Evolutionary conservation across 1,284 basidiomycete genomes (phyloP).

Genomic region (Leucoagaricus sp.): DNA sequence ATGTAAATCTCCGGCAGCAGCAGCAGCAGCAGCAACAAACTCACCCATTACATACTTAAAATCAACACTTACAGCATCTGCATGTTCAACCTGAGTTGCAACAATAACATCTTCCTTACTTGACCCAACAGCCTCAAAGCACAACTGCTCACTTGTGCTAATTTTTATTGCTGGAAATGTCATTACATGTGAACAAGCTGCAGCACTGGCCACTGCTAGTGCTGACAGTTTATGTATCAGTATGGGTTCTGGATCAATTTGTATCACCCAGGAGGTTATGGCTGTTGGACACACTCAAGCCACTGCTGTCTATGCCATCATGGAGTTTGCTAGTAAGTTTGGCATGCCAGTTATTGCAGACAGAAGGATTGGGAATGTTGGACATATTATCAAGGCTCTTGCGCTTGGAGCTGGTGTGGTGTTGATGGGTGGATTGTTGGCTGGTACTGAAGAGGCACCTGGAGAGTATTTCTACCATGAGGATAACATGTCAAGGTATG

Average conservation of each 20-base stretch:
- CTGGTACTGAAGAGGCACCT: too few species aligned
- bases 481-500: constrained; percentile 98
- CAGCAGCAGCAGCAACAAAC: too few species aligned
- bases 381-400: too few species aligned
- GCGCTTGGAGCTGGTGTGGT: too few species aligned
- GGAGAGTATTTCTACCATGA: constrained; percentile 99
- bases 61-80: too few species aligned
- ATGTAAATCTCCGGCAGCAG: too few species aligned
- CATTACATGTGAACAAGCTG: constrained; percentile 97
- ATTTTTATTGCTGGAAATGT: constrained; percentile 98
- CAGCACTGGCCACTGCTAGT: constrained; percentile 92
- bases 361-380: constrained; percentile 94
- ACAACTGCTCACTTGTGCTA: too few species aligned
- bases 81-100: too few species aligned
- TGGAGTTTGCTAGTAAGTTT: constrained; percentile 92
- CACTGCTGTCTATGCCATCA: constrained; percentile 92
- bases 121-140: too few species aligned
- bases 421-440: too few species aligned
- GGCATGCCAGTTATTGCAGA: constrained; percentile 99
- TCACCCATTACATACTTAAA: too few species aligned
- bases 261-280: constrained; percentile 99
- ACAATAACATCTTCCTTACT: too few species aligned
- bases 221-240: constrained; percentile 94
- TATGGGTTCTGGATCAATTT: constrained; percentile 98
- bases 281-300: constrained; percentile 98